Conservation (phyloP, 2,329 filamentous ascomycete genomes). For the Remersonia thermophila region DNA sequence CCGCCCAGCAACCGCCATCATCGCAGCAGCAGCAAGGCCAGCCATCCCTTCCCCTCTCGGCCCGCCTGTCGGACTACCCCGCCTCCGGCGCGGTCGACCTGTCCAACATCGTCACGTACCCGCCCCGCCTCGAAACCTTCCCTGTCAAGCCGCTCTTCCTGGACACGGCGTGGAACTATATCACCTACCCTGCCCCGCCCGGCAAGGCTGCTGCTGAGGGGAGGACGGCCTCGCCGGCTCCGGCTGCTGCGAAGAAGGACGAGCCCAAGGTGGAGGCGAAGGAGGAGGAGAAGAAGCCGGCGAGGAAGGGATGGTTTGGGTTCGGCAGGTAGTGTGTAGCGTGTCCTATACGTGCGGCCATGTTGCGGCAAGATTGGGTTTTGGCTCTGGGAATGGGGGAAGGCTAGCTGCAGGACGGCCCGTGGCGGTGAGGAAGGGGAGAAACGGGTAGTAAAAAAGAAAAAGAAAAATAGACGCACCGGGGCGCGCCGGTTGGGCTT, state of each 20-base stretch:
- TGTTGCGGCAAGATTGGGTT: too few species aligned
- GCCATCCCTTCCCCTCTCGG: slow-evolving; percentile 51
- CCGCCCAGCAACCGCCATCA: slow-evolving; percentile 34
- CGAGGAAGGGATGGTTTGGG: slow-evolving; percentile 68
- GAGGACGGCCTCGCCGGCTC: slow-evolving; percentile 11
- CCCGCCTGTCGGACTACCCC: slow-evolving; percentile 66
- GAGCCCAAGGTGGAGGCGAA: slow-evolving; percentile 15
- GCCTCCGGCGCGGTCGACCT: slow-evolving; percentile 55
- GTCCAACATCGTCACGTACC: slow-evolving; percentile 72
- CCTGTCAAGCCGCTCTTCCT: slow-evolving; percentile 93
- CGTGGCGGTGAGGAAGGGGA: too few species aligned
- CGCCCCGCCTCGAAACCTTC: slow-evolving; percentile 68
- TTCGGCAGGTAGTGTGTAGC: slow-evolving; percentile 42
- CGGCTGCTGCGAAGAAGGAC: slow-evolving; percentile 18
- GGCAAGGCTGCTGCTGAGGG: slow-evolving; percentile 10
- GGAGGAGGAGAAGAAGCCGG: slow-evolving; percentile 31
- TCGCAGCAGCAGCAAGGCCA: background rate
- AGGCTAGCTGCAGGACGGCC: too few species aligned
- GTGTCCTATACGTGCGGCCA: background rate
- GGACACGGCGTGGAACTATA: slow-evolving; percentile 95
- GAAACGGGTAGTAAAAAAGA: too few species aligned
- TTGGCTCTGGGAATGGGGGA: too few species aligned
- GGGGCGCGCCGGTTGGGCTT: too few species aligned
- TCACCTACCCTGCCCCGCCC: slow-evolving; percentile 66
- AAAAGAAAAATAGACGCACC: too few species aligned